Base-by-base conservation (phyloP, 2,329 filamentous ascomycete genomes). In the Parastagonospora nodorum region DNA sequence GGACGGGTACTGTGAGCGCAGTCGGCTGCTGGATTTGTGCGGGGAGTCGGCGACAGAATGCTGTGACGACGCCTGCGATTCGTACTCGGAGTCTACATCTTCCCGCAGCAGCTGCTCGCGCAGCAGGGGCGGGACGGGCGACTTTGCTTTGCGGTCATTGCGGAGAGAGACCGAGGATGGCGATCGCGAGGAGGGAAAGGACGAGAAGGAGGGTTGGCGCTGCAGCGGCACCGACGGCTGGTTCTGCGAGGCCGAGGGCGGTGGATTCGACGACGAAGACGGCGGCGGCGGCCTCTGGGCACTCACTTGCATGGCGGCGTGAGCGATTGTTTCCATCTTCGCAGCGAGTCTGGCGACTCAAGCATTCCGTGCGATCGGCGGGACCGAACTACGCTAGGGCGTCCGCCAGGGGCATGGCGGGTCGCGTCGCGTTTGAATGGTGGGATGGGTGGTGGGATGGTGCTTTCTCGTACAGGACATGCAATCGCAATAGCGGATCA, bases 1-100 rank as follows among this genome's bases (percentile, higher is more conserved):
- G 44, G 73, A 64, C 15, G 79, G 79, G 56, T 81, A 82, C 56
- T 81, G 79, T 32, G 78, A 77, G 49, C 75, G 75, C 53, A 79
- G 67, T 45, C 60, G 67, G 50, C 49, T 46, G 41, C 28, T 45
- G 14, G 51, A 30, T 31, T 45, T 36, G 32, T 32, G n/a, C 0
- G 45, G 10, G 45, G 45, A 33, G 12, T 44, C 45, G 11, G 43
- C 45, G 24, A 44, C 37, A 8, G 57, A 55, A 7, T 63, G 60
- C 19, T 64, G 57, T 4, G 66, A 66, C 24, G 69, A 72, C 36
- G 54, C 50, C 45, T 39, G 63, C 19, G 67, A 69, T 36, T 67
- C 69, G 48, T 58, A 53, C 42, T 58, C 50, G 16, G 68, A 69
- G 36, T 57, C 66, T 36, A 66, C 58, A 56, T 74, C 66, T 42